A percentile compares a stretch with the other conserved stretches of the same genome.
phyloP scores from a whole-genome alignment of 371 early-diverging fungal genomes.

The Parasitella parasitica region DNA sequence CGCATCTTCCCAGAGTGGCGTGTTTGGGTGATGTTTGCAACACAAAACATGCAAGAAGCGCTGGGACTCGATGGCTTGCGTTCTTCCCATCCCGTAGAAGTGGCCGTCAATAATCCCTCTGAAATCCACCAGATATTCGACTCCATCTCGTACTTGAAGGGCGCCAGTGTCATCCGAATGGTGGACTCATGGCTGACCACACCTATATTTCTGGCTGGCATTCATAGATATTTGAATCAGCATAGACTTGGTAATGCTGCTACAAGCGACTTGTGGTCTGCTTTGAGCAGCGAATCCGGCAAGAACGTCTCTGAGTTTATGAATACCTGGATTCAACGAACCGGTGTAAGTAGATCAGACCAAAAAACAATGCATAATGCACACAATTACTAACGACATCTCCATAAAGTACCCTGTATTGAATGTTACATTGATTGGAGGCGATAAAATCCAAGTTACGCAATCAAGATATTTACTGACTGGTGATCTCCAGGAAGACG shows the following conservation, averaged over 20 bases:
- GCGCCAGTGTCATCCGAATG: slow-evolving; percentile 94
- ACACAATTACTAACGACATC: too few relatives aligned
- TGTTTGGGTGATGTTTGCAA: slow-evolving; percentile 77
- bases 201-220: slow-evolving; percentile 73
- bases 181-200: slow-evolving; percentile 77
- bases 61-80: slow-evolving; percentile 77
- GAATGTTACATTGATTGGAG: slow-evolving; percentile 49
- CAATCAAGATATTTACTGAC: slow-evolving; percentile 79
- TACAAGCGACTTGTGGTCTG: slow-evolving; percentile 82
- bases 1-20: slow-evolving; percentile 80
- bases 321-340: slow-evolving; percentile 85
- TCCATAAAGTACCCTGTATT: slow-evolving; percentile 68
- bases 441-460: slow-evolving; percentile 45
- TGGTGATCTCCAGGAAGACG: slow-evolving; percentile 66
- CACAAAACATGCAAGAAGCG: slow-evolving; percentile 68
- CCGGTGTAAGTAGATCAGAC: slow-evolving; percentile 56
- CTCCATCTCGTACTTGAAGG: slow-evolving; percentile 86
- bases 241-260: slow-evolving; percentile 83
- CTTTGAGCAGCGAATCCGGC: slow-evolving; percentile 70
- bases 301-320: slow-evolving; percentile 77
- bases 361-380: too few relatives aligned
- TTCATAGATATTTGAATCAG: slow-evolving; percentile 77
- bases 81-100: slow-evolving; percentile 93
- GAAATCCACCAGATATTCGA: slow-evolving; percentile 87
- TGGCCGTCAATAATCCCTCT: slow-evolving; percentile 75